Base-by-base conservation (phyloP, 192 early-diverging fungal species). In the Dispira simplex region DNA sequence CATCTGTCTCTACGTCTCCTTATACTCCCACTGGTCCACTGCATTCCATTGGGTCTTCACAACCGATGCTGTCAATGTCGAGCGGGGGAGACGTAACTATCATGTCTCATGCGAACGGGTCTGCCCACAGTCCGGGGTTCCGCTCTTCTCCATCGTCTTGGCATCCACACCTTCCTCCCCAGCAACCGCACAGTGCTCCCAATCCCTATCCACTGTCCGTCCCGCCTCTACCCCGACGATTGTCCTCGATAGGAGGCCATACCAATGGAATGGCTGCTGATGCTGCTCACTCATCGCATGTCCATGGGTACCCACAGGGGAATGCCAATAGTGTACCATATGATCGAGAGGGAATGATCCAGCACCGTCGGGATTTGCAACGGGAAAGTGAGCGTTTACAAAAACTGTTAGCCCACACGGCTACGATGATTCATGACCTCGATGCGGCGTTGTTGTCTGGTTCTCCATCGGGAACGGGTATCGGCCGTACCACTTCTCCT, bases 381-480 rank as follows among this genome's bases (percentile, higher is more conserved):
- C 66, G 63, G 46, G 76, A 77, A 46, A 70, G 69, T 63, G 70
- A 77, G 67, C 66, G 73, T 12, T 63, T 77, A 68, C 63, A 59
- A 18, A 67, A 44, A 18, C 25, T 51, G 26, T 54, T 56, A 56
- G 21, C 54, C 0, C 21, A 56, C 25, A 56, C 54, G 1, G 25
- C 54, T 13, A 23, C 13, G 25, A 18, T 56, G 54, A 56, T 56
- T 56, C 54, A 25, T 3, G 54, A 56, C 2, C 25, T 56, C 4
- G 54, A 56, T 28, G 21, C 20, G 16, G 54, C 25, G 3, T 21
- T 56, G 28, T 8, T 39, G 32, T 1, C 32, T 39, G 6, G 32
- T 39, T 6, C 32, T 4, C 32, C 32, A 39, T 39, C 32, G 6
- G 32, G 6, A 39, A 6, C 32, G 32, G 32, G 32, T 39, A 39